Percentiles rank a stretch among this genome's conserved stretches.
These are phyloP conservation scores for Yamadazyma buinensis DNA, from an alignment of 1,139 yeast genomes.

Conservation along the genomic window DNA sequence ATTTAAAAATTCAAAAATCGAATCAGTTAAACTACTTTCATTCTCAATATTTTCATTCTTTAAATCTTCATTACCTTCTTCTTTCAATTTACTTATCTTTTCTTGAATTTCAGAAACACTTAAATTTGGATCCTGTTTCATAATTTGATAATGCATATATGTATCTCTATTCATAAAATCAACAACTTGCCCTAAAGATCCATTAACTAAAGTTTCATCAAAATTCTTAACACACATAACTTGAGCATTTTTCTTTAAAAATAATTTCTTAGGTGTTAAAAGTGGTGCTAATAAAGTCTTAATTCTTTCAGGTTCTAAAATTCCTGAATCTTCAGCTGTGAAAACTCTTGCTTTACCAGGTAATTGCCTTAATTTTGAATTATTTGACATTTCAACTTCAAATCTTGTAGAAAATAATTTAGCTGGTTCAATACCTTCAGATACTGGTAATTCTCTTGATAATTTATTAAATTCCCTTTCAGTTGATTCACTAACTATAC, in stretches of 20 bases:
- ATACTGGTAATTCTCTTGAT: constrained; percentile 50
- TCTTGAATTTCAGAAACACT: constrained; percentile 15
- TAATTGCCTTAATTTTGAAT: constrained; percentile 46
- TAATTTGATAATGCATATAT: constrained; percentile 23
- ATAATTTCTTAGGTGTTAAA: constrained; percentile 63
- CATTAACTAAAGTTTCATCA: constrained; percentile 86
- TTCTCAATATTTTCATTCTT: constrained; percentile 1
- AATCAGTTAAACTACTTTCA: constrained; percentile 16
- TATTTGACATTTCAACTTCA: constrained; percentile 83
- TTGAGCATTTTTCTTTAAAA: constrained; percentile 79
- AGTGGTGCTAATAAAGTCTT: constrained; percentile 56
- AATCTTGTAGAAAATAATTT: constrained; percentile 77
- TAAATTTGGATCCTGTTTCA: constrained; percentile 19
- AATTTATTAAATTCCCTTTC: constrained; percentile 52
- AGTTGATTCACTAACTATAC: constrained; percentile 56
- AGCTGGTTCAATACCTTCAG: constrained; percentile 80
- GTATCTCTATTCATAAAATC: constrained; percentile 38
- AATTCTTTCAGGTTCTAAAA: constrained; percentile 39
- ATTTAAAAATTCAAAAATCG: constrained; percentile 21
- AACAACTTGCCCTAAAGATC: constrained; percentile 79
- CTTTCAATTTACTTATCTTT: constrained; percentile 6
- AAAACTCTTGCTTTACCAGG: constrained; percentile 47
- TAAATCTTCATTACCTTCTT: constrained; percentile 6
- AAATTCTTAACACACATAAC: constrained; percentile 94
- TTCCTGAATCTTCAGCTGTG: constrained; percentile 63